Evolutionary conservation across 352 stramenopile genomes (phyloP).

Genomic region (Discostella stelligera): DNA sequence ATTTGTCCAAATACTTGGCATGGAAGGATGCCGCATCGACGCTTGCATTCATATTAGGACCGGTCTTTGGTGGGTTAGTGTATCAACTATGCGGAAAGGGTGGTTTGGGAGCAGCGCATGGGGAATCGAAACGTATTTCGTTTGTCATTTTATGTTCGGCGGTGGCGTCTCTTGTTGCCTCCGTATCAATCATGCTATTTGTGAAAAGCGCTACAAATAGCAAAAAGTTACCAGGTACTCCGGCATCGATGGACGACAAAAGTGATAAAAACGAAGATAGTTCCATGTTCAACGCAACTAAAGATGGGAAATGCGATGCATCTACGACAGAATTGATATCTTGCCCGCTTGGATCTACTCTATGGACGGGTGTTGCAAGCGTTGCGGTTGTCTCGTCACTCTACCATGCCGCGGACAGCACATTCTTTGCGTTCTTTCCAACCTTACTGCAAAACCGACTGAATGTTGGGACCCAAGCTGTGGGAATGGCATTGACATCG

Average conservation of each 20-base stretch:
- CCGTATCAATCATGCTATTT: constrained; percentile 26
- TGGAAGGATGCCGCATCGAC: constrained; percentile 71
- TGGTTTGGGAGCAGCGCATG: neutral
- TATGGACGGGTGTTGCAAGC: constrained; percentile 69
- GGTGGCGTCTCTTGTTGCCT: constrained; percentile 41
- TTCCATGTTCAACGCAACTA: constrained; percentile 7
- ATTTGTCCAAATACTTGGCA: constrained; percentile 61
- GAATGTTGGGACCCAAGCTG: constrained; percentile 50
- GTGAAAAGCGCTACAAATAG: constrained; percentile 15
- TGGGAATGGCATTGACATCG: constrained; percentile 67
- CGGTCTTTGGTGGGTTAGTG: constrained; percentile 58
- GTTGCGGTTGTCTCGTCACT: constrained; percentile 66
- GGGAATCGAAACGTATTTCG: constrained; percentile 32
- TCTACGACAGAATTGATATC: constrained; percentile 42
- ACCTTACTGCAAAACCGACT: constrained; percentile 57
- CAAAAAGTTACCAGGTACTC: neutral
- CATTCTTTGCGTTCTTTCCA: constrained; percentile 78
- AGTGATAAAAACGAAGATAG: constrained; percentile 9
- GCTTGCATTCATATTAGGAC: constrained; percentile 72
- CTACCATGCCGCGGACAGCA: constrained; percentile 70
- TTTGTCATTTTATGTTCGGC: constrained; percentile 50
- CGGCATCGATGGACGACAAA: neutral
- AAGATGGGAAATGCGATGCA: constrained; percentile 23
- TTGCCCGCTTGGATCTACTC: constrained; percentile 62
- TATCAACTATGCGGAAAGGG: constrained; percentile 48